Evolutionary conservation across 805 yeast species (phyloP).

Genomic region (Candida coleopterorum): DNA sequence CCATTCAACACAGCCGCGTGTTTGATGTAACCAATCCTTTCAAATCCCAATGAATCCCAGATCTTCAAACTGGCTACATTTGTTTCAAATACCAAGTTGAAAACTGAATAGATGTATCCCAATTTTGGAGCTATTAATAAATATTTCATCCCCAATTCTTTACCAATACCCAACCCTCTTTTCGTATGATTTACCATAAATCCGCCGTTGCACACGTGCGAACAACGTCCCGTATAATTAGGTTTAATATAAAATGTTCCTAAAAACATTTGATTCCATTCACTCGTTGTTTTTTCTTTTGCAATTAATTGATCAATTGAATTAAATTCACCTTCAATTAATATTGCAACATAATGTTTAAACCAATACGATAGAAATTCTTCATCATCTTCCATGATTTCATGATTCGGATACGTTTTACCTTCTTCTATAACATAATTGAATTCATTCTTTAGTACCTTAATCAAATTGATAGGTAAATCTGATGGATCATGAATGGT

Average conservation of each 20-base stretch:
- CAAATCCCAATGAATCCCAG: constrained; percentile 84
- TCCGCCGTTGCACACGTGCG: constrained; percentile 87
- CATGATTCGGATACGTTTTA: constrained; percentile 63
- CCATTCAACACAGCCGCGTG: constrained; percentile 75
- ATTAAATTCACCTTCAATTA: constrained; percentile 39
- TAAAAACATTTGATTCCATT: constrained; percentile 46
- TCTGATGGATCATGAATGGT: constrained; percentile 49
- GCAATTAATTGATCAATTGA: constrained; percentile 12
- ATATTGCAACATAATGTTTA: constrained; percentile 57
- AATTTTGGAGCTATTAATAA: constrained; percentile 68
- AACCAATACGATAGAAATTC: constrained; percentile 68
- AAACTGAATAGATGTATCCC: constrained; percentile 80
- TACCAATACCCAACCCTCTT: constrained; percentile 71
- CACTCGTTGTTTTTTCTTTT: constrained; percentile 35
- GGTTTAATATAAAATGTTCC: constrained; percentile 85
- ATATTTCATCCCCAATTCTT: constrained; percentile 62
- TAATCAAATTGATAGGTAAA: constrained; percentile 48
- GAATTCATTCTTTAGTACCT: constrained; percentile 46
- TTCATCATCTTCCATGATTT: constrained; percentile 31
- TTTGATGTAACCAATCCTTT: constrained; percentile 68
- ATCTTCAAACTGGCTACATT: constrained; percentile 69
- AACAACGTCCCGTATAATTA: constrained; percentile 77
- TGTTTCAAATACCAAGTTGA: constrained; percentile 80
- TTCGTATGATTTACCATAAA: constrained; percentile 58
- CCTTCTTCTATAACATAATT: constrained; percentile 70